Evolutionary conservation across 2,329 filamentous ascomycete species (phyloP).

Genomic region (Phaeosphaeriaceae sp.): DNA sequence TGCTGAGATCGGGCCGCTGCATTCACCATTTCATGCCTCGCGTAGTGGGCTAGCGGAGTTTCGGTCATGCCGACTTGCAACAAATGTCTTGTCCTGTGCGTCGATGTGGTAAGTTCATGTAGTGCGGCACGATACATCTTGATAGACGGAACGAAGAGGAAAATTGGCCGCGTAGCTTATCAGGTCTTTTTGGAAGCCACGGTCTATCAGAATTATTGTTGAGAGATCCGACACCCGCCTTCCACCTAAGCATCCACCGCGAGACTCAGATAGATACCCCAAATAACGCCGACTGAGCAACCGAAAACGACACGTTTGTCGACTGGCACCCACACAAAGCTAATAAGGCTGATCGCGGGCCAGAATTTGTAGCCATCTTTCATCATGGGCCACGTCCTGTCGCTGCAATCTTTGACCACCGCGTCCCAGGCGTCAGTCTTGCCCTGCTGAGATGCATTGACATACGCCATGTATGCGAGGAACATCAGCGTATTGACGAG

Average conservation of each 20-base stretch:
- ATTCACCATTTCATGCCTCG: not conserved
- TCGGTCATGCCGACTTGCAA: not conserved
- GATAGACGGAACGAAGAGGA: not conserved
- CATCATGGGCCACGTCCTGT: constrained; percentile 65
- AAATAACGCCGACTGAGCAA: constrained; percentile 74
- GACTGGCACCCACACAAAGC: constrained; percentile 76
- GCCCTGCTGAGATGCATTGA: constrained; percentile 32
- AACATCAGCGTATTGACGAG: constrained; percentile 72
- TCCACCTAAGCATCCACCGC: constrained; percentile 48
- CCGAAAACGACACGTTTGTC: constrained; percentile 75
- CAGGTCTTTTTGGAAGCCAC: not conserved
- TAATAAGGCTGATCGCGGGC: constrained; percentile 73
- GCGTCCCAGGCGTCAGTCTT: constrained; percentile 41
- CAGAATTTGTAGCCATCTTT: constrained; percentile 76
- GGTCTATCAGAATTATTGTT: not conserved
- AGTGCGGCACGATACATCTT: not conserved
- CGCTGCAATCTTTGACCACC: constrained; percentile 32
- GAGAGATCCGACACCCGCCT: not conserved
- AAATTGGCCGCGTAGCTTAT: not conserved
- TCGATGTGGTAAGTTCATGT: not conserved
- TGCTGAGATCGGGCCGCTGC: not conserved
- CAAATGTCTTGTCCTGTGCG: not conserved
- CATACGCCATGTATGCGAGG: constrained; percentile 65
- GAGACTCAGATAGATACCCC: constrained; percentile 79
- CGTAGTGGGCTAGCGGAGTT: not conserved